Evolutionary conservation across 2,329 filamentous ascomycete species (phyloP).

Genomic region (Aureobasidium vineae): DNA sequence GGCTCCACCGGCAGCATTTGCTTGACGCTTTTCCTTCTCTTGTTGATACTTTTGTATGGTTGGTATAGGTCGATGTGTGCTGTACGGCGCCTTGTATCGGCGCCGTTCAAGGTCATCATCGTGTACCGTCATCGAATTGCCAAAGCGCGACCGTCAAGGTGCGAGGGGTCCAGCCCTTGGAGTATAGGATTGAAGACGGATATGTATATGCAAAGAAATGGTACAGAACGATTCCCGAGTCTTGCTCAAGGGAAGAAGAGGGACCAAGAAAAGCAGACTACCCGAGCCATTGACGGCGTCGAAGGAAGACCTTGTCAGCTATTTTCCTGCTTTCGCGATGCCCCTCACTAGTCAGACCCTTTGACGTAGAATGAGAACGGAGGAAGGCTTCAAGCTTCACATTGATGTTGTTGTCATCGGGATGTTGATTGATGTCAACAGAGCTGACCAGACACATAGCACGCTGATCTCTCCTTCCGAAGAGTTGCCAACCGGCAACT

Average conservation of each 20-base stretch:
- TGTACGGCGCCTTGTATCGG: constrained; percentile 46
- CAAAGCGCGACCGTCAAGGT: constrained; percentile 17
- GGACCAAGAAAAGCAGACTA: not conserved
- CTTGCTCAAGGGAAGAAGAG: constrained; percentile 19
- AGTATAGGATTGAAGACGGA: not conserved
- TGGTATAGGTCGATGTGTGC: constrained; percentile 46
- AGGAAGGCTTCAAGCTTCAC: no score
- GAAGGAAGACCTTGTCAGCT: not conserved
- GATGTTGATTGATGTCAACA: no score
- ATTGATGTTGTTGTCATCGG: no score
- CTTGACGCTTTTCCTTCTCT: constrained; percentile 45
- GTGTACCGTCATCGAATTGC: not conserved
- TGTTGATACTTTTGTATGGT: constrained; percentile 49
- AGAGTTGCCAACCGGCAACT: no score
- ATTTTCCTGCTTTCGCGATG: constrained; percentile 17
- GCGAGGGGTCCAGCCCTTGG: constrained; percentile 22
- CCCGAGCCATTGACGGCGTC: constrained; percentile 4
- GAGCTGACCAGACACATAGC: no score
- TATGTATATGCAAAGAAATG: constrained; percentile 13
- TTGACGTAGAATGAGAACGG: not conserved
- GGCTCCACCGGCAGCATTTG: constrained; percentile 30
- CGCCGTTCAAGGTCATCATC: constrained; percentile 45
- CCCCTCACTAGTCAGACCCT: not conserved
- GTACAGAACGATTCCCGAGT: constrained; percentile 10
- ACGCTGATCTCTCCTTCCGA: no score